These are phyloP conservation scores for Allium fistulosum DNA, from an alignment of 106 monocot genomes.

Conservation along the genomic window DNA sequence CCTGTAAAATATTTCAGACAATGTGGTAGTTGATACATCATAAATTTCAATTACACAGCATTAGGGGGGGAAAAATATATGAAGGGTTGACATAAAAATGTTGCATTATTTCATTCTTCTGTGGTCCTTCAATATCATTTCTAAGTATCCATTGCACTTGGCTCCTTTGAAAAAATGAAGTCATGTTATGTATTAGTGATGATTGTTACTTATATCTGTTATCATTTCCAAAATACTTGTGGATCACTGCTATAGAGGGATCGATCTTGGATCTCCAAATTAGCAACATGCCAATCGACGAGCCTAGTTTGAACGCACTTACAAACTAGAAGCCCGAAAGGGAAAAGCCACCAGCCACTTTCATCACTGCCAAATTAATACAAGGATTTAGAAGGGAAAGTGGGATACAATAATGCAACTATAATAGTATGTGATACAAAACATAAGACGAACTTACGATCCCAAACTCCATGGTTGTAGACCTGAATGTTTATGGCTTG, in stretches of 20 bases:
- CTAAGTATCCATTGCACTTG: too few relatives aligned
- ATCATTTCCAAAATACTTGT: constrained; percentile 67
- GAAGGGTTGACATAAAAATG: too few relatives aligned
- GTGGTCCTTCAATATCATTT: too few relatives aligned
- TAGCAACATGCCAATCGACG: constrained; percentile 86
- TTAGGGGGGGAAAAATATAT: too few relatives aligned
- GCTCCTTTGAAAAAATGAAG: too few relatives aligned
- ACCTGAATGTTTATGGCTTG: constrained; percentile 42
- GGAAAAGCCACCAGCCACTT: constrained; percentile 93
- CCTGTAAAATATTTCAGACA: too few relatives aligned
- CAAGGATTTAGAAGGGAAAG: not conserved
- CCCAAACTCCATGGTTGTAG: constrained; percentile 66
- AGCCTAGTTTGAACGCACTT: constrained; percentile 77
- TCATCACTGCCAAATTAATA: constrained; percentile 53
- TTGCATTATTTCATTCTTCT: too few relatives aligned
- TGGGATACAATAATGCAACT: not conserved
- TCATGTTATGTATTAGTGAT: too few relatives aligned
- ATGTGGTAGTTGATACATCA: too few relatives aligned
- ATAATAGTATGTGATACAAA: not conserved
- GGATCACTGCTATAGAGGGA: constrained; percentile 81
- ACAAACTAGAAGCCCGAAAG: constrained; percentile 45
- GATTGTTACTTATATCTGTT: constrained; percentile 2
- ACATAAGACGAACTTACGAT: constrained; percentile 35
- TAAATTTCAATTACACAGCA: too few relatives aligned
- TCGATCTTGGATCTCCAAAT: constrained; percentile 93